Conservation (phyloP, 1,284 basidiomycete genomes). For the Laetiporus sulphureus region DNA sequence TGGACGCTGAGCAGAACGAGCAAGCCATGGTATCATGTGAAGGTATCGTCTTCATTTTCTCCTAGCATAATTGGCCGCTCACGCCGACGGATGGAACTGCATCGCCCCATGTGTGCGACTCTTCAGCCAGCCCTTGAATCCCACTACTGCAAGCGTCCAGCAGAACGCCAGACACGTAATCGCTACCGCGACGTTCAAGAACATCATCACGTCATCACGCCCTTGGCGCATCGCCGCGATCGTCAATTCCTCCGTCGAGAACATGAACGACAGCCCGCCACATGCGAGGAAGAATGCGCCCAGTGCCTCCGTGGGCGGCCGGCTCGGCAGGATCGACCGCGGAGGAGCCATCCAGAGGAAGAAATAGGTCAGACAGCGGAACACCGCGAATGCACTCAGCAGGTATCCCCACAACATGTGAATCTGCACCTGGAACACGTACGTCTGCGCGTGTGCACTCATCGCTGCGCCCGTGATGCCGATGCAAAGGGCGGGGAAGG, state of each 20-base stretch:
- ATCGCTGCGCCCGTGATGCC: conserved; percentile 93
- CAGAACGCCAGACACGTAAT: conserved; percentile 79
- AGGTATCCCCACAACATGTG: conserved; percentile 90
- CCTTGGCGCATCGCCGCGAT: conserved; percentile 90
- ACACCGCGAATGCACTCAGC: conserved; percentile 74
- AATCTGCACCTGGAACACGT: conserved; percentile 86
- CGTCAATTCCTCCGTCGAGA: conserved; percentile 87
- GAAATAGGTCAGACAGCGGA: conserved; percentile 87
- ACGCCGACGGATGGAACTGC: conserved; percentile 41
- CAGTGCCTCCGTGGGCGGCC: conserved; percentile 90
- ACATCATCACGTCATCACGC: conserved; percentile 88
- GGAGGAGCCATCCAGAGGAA: conserved; percentile 86
- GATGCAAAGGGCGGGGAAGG: conserved; percentile 90
- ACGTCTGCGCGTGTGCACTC: conserved; percentile 91
- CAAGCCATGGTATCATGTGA: neutral
- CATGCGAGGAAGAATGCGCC: conserved; percentile 83
- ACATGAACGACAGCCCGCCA: conserved; percentile 89
- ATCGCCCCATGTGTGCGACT: conserved; percentile 36
- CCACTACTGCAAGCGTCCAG: conserved; percentile 70
- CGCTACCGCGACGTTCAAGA: conserved; percentile 74
- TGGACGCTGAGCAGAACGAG: neutral
- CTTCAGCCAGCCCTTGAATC: conserved; percentile 75
- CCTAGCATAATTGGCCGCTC: conserved; percentile 1
- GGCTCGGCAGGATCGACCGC: conserved; percentile 75
- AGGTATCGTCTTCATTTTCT: neutral